phyloP scores from a whole-genome alignment of 371 early-diverging fungal genomes.

The Batkoa obscura region DNA sequence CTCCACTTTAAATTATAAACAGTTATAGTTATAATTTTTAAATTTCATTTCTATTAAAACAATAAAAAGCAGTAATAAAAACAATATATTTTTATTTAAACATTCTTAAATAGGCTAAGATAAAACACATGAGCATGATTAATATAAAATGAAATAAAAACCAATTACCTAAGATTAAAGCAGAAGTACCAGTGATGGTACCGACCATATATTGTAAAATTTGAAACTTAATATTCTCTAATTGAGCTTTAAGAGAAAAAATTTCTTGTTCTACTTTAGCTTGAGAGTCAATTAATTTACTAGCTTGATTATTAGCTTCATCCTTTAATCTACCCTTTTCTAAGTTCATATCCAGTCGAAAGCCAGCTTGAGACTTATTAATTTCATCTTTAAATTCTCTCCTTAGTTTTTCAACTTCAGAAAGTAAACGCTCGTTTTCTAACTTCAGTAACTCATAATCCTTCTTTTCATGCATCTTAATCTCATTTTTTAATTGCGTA shows the following conservation, averaged over 20 bases:
- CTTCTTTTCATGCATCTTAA: conserved; percentile 75
- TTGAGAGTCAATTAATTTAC: conserved; percentile 72
- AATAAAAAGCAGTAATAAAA: too few species aligned
- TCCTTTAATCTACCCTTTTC: conserved; percentile 80
- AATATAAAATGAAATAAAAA: not conserved
- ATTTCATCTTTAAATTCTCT: conserved; percentile 66
- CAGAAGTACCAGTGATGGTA: conserved; percentile 68
- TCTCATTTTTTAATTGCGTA: conserved; percentile 67
- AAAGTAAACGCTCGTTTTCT: conserved; percentile 59
- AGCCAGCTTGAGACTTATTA: conserved; percentile 64
- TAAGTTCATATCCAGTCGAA: conserved; percentile 66
- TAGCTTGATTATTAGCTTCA: conserved; percentile 61
- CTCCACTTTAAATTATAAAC: too few species aligned
- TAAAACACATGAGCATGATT: not conserved
- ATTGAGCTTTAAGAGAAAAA: conserved; percentile 57
- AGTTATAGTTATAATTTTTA: too few species aligned
- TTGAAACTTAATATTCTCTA: conserved; percentile 79
- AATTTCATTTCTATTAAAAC: too few species aligned
- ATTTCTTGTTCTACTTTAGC: conserved; percentile 79
- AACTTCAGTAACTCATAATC: conserved; percentile 68
- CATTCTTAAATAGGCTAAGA: conserved; percentile 18
- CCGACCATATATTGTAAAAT: conserved; percentile 66
- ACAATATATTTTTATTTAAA: conserved; percentile 12
- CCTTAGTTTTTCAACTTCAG: conserved; percentile 60
- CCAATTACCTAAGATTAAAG: conserved; percentile 41